Conservation (phyloP, 768 basidiomycete species). For the Tulasnella sp. region DNA sequence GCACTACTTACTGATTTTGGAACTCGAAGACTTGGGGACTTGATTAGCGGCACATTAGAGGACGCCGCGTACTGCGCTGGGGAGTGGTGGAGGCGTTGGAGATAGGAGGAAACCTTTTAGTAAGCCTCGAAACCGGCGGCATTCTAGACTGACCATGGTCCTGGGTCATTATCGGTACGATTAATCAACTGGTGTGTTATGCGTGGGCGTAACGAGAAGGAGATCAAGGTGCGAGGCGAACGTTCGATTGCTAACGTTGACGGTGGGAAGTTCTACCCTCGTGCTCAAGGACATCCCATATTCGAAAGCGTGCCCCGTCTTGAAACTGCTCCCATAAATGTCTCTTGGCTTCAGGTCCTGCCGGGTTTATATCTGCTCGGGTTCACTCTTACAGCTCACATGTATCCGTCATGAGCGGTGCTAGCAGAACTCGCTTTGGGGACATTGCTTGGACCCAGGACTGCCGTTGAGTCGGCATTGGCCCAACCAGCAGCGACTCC, state of each 20-base stretch:
- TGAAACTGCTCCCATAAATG: background rate
- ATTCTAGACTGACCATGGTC: slow-evolving; percentile 20
- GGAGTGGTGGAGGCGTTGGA: background rate
- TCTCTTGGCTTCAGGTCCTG: background rate
- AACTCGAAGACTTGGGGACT: slow-evolving; percentile 84
- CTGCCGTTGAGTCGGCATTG: background rate
- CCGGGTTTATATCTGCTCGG: background rate
- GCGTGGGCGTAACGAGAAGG: background rate
- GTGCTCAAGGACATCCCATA: too few relatives aligned
- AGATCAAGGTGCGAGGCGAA: background rate
- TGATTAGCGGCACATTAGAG: slow-evolving; percentile 76
- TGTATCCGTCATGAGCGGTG: background rate
- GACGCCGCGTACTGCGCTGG: slow-evolving; percentile 73
- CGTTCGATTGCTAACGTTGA: background rate
- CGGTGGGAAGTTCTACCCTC: background rate
- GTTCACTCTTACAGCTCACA: background rate
- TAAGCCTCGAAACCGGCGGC: background rate
- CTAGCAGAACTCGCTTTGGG: background rate
- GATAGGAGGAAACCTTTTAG: background rate
- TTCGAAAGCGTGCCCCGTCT: too few relatives aligned
- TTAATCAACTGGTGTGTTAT: background rate
- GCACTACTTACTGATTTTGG: slow-evolving; percentile 59
- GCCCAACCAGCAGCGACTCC: background rate
- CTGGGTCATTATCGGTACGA: slow-evolving; percentile 7
- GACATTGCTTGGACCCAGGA: too few relatives aligned